A percentile compares a stretch with the other conserved stretches of the same genome.
These are phyloP conservation scores for Calonectria hawksworthii DNA, from an alignment of 2,329 filamentous ascomycete species.

Conservation along the genomic window DNA sequence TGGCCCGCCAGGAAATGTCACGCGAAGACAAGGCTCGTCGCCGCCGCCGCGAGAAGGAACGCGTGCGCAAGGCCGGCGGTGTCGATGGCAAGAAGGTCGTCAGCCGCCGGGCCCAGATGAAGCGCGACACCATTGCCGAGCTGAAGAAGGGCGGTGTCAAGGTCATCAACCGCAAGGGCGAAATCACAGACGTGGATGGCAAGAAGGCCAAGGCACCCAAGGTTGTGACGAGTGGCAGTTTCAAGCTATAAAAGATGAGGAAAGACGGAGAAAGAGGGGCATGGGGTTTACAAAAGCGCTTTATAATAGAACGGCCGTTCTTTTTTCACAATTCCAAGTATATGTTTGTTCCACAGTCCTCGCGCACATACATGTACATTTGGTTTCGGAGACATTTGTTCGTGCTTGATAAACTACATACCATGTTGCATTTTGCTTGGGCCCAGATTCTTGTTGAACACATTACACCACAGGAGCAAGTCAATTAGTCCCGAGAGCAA, in stretches of 20 bases:
- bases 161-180: conserved; percentile 91
- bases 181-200: conserved; percentile 86
- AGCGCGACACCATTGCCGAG: conserved; percentile 70
- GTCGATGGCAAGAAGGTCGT: conserved; percentile 60
- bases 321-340: conserved; percentile 3
- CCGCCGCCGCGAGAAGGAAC: conserved; percentile 87
- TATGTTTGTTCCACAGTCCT: background rate
- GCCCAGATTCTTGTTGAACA: background rate
- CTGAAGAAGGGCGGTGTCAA: conserved; percentile 90
- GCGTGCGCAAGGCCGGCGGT: conserved; percentile 77
- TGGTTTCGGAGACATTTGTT: background rate
- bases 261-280: background rate
- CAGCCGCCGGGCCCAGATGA: conserved; percentile 68
- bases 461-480: background rate
- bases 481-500: background rate
- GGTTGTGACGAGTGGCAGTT: conserved; percentile 68
- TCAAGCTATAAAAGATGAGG: conserved; percentile 68
- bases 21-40: conserved; percentile 86
- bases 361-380: background rate
- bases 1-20: conserved; percentile 88
- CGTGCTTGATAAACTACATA: background rate
- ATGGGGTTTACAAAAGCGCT: conserved; percentile 39
- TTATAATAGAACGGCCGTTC: conserved; percentile 38
- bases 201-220: conserved; percentile 74
- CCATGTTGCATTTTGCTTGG: background rate